Percentiles rank a stretch among this genome's conserved stretches.
These are phyloP conservation scores for Arthrinium puccinioides DNA, from an alignment of 2,329 filamentous ascomycete species.

Conservation along the genomic window DNA sequence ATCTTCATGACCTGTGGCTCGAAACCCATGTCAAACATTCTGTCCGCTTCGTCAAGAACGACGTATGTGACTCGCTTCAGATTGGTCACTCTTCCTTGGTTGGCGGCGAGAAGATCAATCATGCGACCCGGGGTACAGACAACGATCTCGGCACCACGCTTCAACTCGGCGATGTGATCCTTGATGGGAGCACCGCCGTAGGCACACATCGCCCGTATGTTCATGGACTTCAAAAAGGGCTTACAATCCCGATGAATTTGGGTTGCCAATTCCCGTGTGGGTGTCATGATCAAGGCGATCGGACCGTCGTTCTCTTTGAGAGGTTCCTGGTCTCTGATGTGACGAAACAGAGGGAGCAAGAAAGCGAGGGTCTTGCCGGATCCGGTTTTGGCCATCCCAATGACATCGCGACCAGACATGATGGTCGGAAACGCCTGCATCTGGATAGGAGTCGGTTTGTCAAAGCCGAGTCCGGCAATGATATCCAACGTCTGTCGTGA, in stretches of 20 bases:
- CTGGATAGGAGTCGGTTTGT: slow-evolving; percentile 88
- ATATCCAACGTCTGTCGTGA: slow-evolving; percentile 83
- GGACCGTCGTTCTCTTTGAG: slow-evolving; percentile 81
- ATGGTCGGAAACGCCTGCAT: slow-evolving; percentile 90
- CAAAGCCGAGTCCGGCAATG: slow-evolving; percentile 72
- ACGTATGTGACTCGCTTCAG: slow-evolving; percentile 85
- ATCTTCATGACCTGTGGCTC: slow-evolving; percentile 98
- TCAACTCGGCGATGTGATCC: slow-evolving; percentile 92
- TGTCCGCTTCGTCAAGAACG: slow-evolving; percentile 93
- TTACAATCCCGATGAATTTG: slow-evolving; percentile 96
- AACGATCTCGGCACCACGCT: slow-evolving; percentile 86
- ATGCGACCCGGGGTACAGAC: slow-evolving; percentile 94
- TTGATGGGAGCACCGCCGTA: slow-evolving; percentile 93
- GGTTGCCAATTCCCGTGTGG: slow-evolving; percentile 85
- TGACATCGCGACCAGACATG: slow-evolving; percentile 92
- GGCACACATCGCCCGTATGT: slow-evolving; percentile 91
- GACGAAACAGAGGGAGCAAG: slow-evolving; percentile 28
- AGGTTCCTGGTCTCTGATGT: slow-evolving; percentile 37
- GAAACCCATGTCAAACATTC: slow-evolving; percentile 99
- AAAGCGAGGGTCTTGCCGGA: slow-evolving; percentile 98
- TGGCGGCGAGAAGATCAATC: slow-evolving; percentile 90
- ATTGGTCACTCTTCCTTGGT: slow-evolving; percentile 90
- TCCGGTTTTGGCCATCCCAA: slow-evolving; percentile 94
- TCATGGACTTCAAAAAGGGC: slow-evolving; percentile 76
- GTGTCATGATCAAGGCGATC: slow-evolving; percentile 78